Evolutionary conservation across 148 eudicot genomes (phyloP), one percentile per base, ranked within the genome.

Genomic region (Dianthus caryophyllus): DNA sequence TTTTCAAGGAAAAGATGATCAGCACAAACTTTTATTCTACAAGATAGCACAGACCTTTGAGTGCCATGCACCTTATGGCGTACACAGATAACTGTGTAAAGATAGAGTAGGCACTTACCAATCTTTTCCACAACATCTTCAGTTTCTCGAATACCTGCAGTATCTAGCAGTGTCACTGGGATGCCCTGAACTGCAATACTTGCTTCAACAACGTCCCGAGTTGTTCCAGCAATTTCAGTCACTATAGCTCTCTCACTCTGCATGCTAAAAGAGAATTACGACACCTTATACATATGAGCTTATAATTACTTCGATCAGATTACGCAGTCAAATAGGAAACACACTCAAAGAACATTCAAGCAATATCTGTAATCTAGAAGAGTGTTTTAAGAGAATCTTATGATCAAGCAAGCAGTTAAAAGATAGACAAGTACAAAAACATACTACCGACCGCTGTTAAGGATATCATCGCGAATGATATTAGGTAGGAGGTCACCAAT

Each of bases 241-340:
- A 94, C 99, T 77, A 94, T 94, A 41, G 99, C 99, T 81, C 87
- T 86, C 83, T 94, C 96, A 88, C 86, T 90, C 99, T 94, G 99
- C 80, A 94, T 61, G 83, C 97, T 90, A 90, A 76, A 64, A 75
- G 47, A 79, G 74, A 80, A 68, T 77, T 77, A 77, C 61, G 78
- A 50, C 79, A 72, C 68, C 61, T 51, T 63, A 83, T 79, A 73
- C 25, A 46, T 73, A 81, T 77, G 65, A 76, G 75, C 43, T 62
- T 60, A 70, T 10, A 24, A 33, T n/a, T 17, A 21, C 61, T 46
- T 53, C 59, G 9, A 41, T 51, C 51, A 65, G 20, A 64, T 30
- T 49, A 58, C 65, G 8, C 71, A 59, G 16, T 46, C 24, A 21
- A 59, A 51, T 56, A 55, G 49, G n/a, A 65, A 56, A 39, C 18